Evolutionary conservation across 768 basidiomycete genomes (phyloP), one percentile per base, ranked within the genome.

Genomic region (Atractiella rhizophila): DNA sequence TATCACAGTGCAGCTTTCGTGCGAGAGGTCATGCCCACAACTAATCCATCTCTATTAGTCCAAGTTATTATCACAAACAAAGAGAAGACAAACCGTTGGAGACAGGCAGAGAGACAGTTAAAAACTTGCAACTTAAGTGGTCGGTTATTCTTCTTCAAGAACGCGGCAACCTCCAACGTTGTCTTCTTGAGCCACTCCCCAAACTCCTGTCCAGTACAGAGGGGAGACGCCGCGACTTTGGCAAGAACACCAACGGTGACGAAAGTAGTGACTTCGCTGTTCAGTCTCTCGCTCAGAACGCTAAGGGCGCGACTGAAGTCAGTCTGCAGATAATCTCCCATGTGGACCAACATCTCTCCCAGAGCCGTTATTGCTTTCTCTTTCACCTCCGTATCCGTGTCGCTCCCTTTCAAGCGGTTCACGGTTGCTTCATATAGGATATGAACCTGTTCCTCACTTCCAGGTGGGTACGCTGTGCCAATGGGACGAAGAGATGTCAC

Each of bases 331-430:
- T 43, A 37, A 35, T 83, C 79, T 1, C 76, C 73, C 1, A 83
- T 81, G 49, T 73, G 74, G 37, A 81, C 68, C 73, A 91, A 81
- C 8, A 96, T 61, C 54, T 83, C 76, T 1, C 76, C 85, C 32
- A 88, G 67, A 36, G 71, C 71, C 25, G 76, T 72, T 51, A 94
- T 76, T 0, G 83, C 83, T 47, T 68, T 71, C 20, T 68, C 66
- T 28, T 83, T 70, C 18, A 96, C 81, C 48, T 91, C 86, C 4
- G 77, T 73, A 56, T 96, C 88, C 1, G 86, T 86, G 49, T 86
- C 78, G 45, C 77, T 71, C 34, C 68, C 74, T 37, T 63, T 68
- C 28, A 98, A 60, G 38, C 81, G 66, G 18, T 62, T 56, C 4
- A 77, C 62, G 9, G 80, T 74, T 47, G 81, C 73, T 7, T 68